Percentiles rank a stretch among this genome's conserved stretches.
phyloP scores from a whole-genome alignment of 768 basidiomycete species.

The Neoboletus brunneissimus region DNA sequence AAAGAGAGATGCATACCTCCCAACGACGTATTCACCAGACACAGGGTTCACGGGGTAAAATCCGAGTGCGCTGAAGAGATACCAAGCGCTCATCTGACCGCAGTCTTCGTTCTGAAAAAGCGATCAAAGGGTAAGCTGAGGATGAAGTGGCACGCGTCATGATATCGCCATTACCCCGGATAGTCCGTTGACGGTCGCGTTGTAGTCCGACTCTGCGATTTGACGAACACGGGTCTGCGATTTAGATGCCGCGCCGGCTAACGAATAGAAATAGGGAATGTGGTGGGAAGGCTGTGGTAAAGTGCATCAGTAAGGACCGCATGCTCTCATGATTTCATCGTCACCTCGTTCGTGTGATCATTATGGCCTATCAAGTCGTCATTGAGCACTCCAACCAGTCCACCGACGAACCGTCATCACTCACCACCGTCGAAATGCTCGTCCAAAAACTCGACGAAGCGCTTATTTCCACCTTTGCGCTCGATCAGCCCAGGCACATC shows the following conservation, averaged over 20 bases:
- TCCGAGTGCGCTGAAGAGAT: slow-evolving; percentile 76
- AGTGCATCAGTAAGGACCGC: slow-evolving; percentile 3
- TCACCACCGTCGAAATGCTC: slow-evolving; percentile 48
- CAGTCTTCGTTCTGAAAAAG: slow-evolving; percentile 75
- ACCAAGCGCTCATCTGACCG: slow-evolving; percentile 91
- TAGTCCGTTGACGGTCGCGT: slow-evolving; percentile 63
- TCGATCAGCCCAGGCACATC: slow-evolving; percentile 61
- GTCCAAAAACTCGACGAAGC: slow-evolving; percentile 67
- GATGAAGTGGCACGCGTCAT: background rate
- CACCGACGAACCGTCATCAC: slow-evolving; percentile 8
- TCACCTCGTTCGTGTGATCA: slow-evolving; percentile 74
- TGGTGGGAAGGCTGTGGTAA: slow-evolving; percentile 70
- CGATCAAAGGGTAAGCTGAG: background rate
- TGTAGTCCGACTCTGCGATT: slow-evolving; percentile 64
- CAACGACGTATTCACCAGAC: slow-evolving; percentile 71
- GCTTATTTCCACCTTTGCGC: slow-evolving; percentile 59
- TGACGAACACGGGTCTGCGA: slow-evolving; percentile 69
- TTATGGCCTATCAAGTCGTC: slow-evolving; percentile 55
- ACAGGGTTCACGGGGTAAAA: slow-evolving; percentile 86
- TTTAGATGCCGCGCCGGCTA: slow-evolving; percentile 68
- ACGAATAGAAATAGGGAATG: slow-evolving; percentile 77
- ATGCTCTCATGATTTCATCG: background rate
- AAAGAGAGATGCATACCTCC: slow-evolving; percentile 46
- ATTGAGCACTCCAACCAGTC: background rate
- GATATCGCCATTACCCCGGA: slow-evolving; percentile 54